Evolutionary conservation across 1,284 basidiomycete species (phyloP), one percentile per base, ranked within the genome.

Genomic region (Peniophora sp.): DNA sequence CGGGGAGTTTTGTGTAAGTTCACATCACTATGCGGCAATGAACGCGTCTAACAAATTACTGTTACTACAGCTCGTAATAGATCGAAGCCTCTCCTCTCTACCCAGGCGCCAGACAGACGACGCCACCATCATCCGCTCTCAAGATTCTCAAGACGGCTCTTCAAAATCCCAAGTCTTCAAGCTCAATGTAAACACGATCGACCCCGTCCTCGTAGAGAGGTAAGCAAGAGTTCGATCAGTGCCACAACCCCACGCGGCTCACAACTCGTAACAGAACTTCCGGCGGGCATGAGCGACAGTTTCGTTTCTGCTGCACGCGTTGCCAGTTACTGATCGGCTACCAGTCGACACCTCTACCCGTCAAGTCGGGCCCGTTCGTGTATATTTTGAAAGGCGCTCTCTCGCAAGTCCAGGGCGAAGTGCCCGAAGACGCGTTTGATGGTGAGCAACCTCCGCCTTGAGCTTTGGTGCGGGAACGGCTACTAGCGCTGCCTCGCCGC

Each of bases 31-130:
- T 53, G 55, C 48, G n/a, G 49, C 53, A 46, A 53, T 50, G 51
- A 58, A 54, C 14, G 39, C 49, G 23, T 45, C 44, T 45, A 3
- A 24, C n/a, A n/a, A 17, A 55, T 41, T 34, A 39, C 59, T 91
- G 88, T 83, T 91, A n/a, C 56, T 51, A 39, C 59, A 91, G 88
- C 84, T 91, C 55, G 89, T 91, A 23, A 85, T 90, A 63, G 89
- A 91, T 67, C 87, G 83, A 65, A 78, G 72, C 50, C 72, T 91
- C 36, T 71, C 77, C 55, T 73, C 77, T 45, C 74, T 90, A 43
- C 88, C 89, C 9, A 74, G 77, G 55, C 81, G 88, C 54, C 76
- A 76, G 60, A 86, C 86, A 51, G 89, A 91, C 65, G 79, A 76
- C 50, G 79, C 89, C 16, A 79, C 79, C 48, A 79, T 91, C 51